phyloP scores from a whole-genome alignment of 1,139 yeast genomes.

The Saccharomyces hybrid region DNA sequence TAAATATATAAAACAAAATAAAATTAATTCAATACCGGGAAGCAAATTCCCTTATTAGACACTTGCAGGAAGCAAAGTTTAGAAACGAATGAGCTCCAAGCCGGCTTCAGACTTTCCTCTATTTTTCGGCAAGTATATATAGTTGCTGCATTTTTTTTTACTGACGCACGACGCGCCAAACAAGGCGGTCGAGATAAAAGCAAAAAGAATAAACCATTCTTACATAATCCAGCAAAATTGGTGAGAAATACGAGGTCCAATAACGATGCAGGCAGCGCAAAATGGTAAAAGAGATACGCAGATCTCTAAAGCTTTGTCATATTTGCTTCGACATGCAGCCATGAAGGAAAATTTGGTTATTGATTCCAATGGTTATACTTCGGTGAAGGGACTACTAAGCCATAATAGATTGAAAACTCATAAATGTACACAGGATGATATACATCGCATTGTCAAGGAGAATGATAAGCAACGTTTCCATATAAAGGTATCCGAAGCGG shows the following conservation, averaged over 20 bases:
- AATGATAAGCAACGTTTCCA: conserved; percentile 69
- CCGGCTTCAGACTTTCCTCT: too few relatives aligned
- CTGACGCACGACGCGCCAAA: background rate
- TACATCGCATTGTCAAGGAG: conserved; percentile 50
- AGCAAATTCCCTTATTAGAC: background rate
- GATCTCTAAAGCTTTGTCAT: conserved; percentile 69
- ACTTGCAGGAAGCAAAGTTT: background rate
- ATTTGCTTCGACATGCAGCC: conserved; percentile 80
- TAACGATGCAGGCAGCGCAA: background rate
- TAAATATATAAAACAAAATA: background rate
- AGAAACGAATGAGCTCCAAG: too few relatives aligned
- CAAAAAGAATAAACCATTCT: background rate
- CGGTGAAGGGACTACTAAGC: conserved; percentile 43
- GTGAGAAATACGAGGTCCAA: background rate
- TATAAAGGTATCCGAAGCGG: conserved; percentile 28
- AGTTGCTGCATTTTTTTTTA: background rate
- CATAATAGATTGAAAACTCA: conserved; percentile 55
- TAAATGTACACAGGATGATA: conserved; percentile 48
- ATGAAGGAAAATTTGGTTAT: conserved; percentile 58
- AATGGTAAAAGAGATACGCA: conserved; percentile 38
- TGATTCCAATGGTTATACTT: conserved; percentile 59
- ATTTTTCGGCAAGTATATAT: too few relatives aligned
- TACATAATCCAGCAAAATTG: background rate
- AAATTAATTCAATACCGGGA: background rate
- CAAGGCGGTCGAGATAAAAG: background rate